phyloP scores from a whole-genome alignment of 805 yeast genomes.

The Saccharomyces jurei region DNA sequence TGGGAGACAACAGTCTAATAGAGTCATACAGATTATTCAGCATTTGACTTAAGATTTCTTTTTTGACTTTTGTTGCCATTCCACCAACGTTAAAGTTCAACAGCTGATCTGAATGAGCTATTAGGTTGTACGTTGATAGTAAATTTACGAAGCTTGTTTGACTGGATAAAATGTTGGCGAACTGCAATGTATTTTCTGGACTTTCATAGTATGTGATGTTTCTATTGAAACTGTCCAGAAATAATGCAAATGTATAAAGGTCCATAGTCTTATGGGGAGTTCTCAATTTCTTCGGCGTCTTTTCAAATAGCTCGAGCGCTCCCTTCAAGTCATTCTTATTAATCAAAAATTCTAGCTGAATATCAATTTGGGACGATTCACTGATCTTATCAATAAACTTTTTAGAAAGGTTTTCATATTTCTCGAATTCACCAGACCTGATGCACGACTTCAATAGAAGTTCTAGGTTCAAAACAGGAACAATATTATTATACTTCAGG shows the following conservation, averaged over 20 bases:
- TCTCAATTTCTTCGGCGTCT: constrained; percentile 5
- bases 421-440: constrained; percentile 17
- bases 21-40: constrained; percentile 22
- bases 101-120: constrained; percentile 7
- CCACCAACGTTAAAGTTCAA: constrained; percentile 3
- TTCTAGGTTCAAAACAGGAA: constrained; percentile 22
- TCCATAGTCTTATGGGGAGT: constrained; percentile 16
- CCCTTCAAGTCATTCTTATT: constrained; percentile 16
- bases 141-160: constrained; percentile 12
- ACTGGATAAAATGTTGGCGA: constrained; percentile 23
- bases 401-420: constrained; percentile 11
- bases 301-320: constrained; percentile 13
- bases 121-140: constrained; percentile 14
- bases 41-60: constrained; percentile 21
- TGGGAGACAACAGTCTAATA: constrained; percentile 9
- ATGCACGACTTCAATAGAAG: constrained; percentile 21
- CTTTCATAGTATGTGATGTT: constrained; percentile 5
- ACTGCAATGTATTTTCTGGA: constrained; percentile 22
- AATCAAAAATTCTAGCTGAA: constrained; percentile 21
- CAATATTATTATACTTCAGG: constrained; percentile 15
- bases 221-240: constrained; percentile 17
- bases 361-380: constrained; percentile 6
- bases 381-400: constrained; percentile 14
- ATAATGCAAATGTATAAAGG: constrained; percentile 18
- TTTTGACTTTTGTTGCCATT: constrained; percentile 5